Evolutionary conservation across 345 rosid genomes (phyloP), one percentile per base, ranked within the genome.

Genomic region (Euphorbia pulcherrima): DNA sequence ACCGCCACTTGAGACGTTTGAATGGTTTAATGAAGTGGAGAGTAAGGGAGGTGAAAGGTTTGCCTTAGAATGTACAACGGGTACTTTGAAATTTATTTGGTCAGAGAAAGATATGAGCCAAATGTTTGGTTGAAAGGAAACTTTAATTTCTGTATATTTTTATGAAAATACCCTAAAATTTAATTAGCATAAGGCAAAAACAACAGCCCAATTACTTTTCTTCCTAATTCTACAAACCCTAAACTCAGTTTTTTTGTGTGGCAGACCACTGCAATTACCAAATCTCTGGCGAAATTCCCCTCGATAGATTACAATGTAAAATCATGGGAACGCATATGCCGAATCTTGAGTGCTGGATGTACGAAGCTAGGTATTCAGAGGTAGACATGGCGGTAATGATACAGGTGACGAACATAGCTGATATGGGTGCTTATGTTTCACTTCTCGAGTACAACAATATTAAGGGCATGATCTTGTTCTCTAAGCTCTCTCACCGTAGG

Each of bases 371-470:
- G 83, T 94, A 94, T 68, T 97, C 99, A 39, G 97, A 91, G 75
- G 92, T 94, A 57, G 99, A 86, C 76, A 91, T 88, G 97, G 97
- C 97, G 53, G 99, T 94, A 73, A 94, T 94, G 99, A 91, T 94
- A 27, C 99, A 91, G 79, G 99, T 94, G 58, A 94, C 91, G 75
- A 88, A 75, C 83, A 91, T 94, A 74, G 96, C 96, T 40, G 97
- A 94, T 74, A 91, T 91, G 99, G 97, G 96, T 33, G 99, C 99
- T 0, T 94, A 91, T 64, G 99, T 94, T 20, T 88, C 97, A 0
- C 79, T 94, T 28, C 90, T 94, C 10, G 99, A 91, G 81, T 94
- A 91, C 95, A 94, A 91, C 77, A 94, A 94, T 75, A 91, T 89
- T 14, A 97, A 94, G 76, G 97, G 99, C 1, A 89, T 94, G 96